Evolutionary conservation across 2,329 filamentous ascomycete species (phyloP), one percentile per base, ranked within the genome.

Genomic region (Colletotrichum neosansevieriae): DNA sequence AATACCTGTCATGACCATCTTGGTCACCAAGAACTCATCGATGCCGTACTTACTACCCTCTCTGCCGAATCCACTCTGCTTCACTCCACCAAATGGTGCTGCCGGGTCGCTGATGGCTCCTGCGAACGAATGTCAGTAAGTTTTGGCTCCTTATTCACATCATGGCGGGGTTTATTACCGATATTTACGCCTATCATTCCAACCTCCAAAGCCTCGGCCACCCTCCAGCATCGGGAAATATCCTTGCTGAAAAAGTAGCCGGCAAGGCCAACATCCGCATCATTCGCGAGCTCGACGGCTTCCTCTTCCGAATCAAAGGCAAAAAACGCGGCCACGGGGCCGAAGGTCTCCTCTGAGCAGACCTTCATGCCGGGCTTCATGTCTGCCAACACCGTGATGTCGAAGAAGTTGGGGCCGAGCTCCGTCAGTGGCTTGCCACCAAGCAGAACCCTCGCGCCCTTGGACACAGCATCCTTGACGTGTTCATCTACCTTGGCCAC

Each of bases 401-500:
- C 77, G 63, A 84, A 78, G 70, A 83, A 85, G 75, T 76, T 84
- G 2, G 81, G 82, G 1, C 78, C 74, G 15, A 79, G 76, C 70
- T 76, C 72, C 53, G 73, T 71, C 2, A 74, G 72, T 44, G 77
- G 77, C 12, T 79, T 76, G 7, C 91, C 92, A 12, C 92, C 92
- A 2, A 85, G 78, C 17, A 86, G 81, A 1, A 94, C 82, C 6
- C 84, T 91, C 0, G 91, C 90, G 21, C 92, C 92, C 75, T 92
- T 90, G 7, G 84, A 83, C 72, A 92, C 92, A 21, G 91, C 92
- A 12, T 84, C 75, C 63, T 93, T 87, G 54, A 94, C 88, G 76
- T 91, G 95, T 1, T 84, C 84, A 38, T 94, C 82, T 3, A 95
- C 86, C 42, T 88, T 84, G 58, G 94, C 90, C 90, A 92, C 76